Conservation (phyloP, 192 early-diverging fungal genomes). For the Kappamyces sp. region DNA sequence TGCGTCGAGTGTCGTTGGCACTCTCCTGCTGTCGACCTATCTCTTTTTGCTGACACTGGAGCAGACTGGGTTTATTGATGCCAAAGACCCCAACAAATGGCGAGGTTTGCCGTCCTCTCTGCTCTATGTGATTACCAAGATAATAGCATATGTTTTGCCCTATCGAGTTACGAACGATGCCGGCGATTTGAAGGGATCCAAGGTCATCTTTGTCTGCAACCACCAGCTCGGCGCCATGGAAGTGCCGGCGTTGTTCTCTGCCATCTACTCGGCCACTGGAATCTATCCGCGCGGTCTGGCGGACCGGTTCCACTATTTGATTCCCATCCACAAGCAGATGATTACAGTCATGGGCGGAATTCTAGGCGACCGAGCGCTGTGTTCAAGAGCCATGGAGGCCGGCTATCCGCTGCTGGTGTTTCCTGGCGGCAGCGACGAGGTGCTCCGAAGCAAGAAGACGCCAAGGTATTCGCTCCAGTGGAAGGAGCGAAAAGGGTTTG, state of each 20-base stretch:
- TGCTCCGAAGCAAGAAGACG: constrained; percentile 7
- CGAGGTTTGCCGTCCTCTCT: too few species aligned
- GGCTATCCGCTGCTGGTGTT: constrained; percentile 21
- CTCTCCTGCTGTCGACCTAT: too few species aligned
- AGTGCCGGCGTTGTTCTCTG: constrained; percentile 8
- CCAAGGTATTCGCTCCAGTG: constrained; percentile 18
- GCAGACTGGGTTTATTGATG: too few species aligned
- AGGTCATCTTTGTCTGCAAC: constrained; percentile 30
- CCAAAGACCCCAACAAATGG: too few species aligned
- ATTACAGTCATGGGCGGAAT: constrained; percentile 18
- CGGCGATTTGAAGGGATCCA: background rate
- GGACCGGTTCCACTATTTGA: constrained; percentile 20
- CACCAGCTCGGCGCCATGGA: constrained; percentile 18
- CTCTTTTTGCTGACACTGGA: too few species aligned
- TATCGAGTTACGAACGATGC: too few species aligned
- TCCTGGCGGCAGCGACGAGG: constrained; percentile 28
- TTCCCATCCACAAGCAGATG: constrained; percentile 22
- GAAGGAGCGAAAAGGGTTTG: constrained; percentile 27
- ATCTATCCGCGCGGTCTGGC: constrained; percentile 23
- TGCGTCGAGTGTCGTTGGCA: too few species aligned
- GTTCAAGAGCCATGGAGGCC: constrained; percentile 15
- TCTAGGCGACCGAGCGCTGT: constrained; percentile 11
- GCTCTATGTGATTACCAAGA: too few species aligned
- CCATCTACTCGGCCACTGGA: constrained; percentile 23
- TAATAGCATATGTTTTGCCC: too few species aligned